Conservation (phyloP, 225 moss, liverwort and hornwort genomes). For the Asterella californica region DNA sequence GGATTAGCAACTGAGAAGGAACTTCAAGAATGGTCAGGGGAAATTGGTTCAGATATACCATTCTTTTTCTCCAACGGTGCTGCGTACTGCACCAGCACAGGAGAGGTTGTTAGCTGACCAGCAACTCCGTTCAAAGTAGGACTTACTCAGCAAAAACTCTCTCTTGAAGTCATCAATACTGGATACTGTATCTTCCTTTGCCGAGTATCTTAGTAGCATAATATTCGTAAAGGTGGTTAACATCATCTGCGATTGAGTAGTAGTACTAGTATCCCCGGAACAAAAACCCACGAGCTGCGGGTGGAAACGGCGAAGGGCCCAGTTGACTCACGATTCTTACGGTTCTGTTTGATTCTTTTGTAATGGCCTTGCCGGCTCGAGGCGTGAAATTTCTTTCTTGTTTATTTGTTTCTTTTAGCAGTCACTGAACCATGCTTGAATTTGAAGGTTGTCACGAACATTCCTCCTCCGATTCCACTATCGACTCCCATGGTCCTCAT, state of each 20-base stretch:
- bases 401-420: not conserved
- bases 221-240: no score
- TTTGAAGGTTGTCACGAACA: constrained; percentile 60
- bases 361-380: no score
- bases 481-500: constrained; percentile 82
- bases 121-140: not conserved
- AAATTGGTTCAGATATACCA: constrained; percentile 85
- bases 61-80: constrained; percentile 88
- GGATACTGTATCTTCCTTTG: not conserved
- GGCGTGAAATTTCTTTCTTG: not conserved
- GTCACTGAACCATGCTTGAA: not conserved
- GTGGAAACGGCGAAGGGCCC: no score
- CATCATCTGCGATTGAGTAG: no score
- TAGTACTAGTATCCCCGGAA: no score
- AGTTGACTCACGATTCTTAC: no score
- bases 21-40: constrained; percentile 86
- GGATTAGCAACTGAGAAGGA: constrained; percentile 65
- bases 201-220: no score
- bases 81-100: constrained; percentile 81
- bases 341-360: no score
- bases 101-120: constrained; percentile 53
- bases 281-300: no score
- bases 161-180: not conserved
- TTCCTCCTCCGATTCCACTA: constrained; percentile 66
- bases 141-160: not conserved